Evolutionary conservation across 305 asterid genomes (phyloP).

Genomic region (Caryopteris hybrid): DNA sequence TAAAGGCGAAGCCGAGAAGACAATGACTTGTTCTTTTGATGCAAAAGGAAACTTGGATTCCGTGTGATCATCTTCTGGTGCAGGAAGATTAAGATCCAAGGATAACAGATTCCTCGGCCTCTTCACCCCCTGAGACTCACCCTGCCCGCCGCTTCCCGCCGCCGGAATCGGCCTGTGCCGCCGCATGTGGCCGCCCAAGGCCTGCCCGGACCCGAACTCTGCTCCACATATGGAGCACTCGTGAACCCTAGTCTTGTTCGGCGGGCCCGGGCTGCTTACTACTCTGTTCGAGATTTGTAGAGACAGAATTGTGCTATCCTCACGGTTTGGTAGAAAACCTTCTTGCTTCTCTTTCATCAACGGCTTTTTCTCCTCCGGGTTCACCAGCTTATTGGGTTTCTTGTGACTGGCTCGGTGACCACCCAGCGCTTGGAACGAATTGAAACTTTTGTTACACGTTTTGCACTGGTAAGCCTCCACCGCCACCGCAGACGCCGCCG

Average conservation of each 20-base stretch:
- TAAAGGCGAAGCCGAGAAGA: conserved; percentile 71
- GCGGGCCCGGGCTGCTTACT: background rate
- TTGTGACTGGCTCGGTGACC: conserved; percentile 89
- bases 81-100: conserved; percentile 84
- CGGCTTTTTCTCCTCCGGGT: conserved; percentile 20
- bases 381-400: conserved; percentile 36
- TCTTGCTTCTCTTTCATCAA: conserved; percentile 13
- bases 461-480: conserved; percentile 55
- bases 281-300: conserved; percentile 37
- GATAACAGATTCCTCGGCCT: conserved; percentile 49
- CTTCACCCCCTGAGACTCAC: conserved; percentile 32
- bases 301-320: conserved; percentile 34
- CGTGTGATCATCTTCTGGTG: conserved; percentile 57
- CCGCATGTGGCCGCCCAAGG: conserved; percentile 78
- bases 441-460: conserved; percentile 61
- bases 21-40: conserved; percentile 61
- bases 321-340: too few relatives aligned
- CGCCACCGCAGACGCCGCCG: background rate
- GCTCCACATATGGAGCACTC: conserved; percentile 60
- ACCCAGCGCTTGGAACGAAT: conserved; percentile 84
- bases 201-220: conserved; percentile 60
- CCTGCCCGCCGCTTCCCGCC: conserved; percentile 24
- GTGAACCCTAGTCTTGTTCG: conserved; percentile 42
- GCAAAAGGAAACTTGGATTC: conserved; percentile 43
- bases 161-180: conserved; percentile 54